Conservation (phyloP, 306 rosid genomes). For the Vigna angularis region DNA sequence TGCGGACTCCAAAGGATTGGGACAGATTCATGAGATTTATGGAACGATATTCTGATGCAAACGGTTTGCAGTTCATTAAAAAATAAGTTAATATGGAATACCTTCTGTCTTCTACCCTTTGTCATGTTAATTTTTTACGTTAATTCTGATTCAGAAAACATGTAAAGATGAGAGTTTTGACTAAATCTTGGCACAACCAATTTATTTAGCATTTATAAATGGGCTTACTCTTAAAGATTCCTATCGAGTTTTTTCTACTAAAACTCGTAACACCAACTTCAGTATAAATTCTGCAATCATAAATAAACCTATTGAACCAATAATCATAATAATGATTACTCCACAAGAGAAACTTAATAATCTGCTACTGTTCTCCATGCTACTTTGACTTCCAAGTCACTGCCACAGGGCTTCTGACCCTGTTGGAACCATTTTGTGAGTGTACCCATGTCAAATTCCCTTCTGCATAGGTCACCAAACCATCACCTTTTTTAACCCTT, state of each 20-base stretch:
- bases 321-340: slow-evolving; percentile 23
- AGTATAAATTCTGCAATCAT: slow-evolving; percentile 34
- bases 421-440: slow-evolving; percentile 54
- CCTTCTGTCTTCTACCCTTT: background rate
- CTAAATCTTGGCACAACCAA: slow-evolving; percentile 28
- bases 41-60: slow-evolving; percentile 5
- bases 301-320: slow-evolving; percentile 52
- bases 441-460: slow-evolving; percentile 83
- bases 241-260: slow-evolving; percentile 34
- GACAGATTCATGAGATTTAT: slow-evolving; percentile 2
- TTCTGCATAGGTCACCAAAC: slow-evolving; percentile 48
- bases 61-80: background rate
- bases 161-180: slow-evolving; percentile 1
- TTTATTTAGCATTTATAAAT: slow-evolving; percentile 40
- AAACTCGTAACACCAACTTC: slow-evolving; percentile 45
- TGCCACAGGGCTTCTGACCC: slow-evolving; percentile 86
- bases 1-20: background rate
- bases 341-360: slow-evolving; percentile 19
- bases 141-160: slow-evolving; percentile 6
- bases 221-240: slow-evolving; percentile 26
- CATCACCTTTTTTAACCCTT: slow-evolving; percentile 42
- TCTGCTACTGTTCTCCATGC: background rate
- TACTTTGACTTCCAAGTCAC: slow-evolving; percentile 73
- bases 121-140: background rate
- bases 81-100: slow-evolving; percentile 13